These are phyloP conservation scores for Goffeauzyma gilvescens DNA, from an alignment of 768 basidiomycete genomes.

Conservation along the genomic window DNA sequence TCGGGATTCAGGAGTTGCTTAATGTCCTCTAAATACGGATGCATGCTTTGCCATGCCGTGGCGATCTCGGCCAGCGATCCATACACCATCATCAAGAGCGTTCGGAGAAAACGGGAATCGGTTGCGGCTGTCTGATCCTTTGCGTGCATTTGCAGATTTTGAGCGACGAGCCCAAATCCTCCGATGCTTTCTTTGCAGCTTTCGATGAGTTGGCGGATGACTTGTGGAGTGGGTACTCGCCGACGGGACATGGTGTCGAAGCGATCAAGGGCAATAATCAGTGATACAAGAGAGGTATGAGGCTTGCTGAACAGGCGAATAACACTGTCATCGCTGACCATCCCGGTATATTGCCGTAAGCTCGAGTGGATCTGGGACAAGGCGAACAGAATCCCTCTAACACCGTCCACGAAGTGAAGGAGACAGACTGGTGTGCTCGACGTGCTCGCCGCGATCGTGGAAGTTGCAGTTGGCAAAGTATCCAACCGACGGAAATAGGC, in stretches of 20 bases:
- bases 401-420: slow-evolving; percentile 57
- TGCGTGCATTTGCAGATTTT: slow-evolving; percentile 44
- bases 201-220: slow-evolving; percentile 62
- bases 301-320: slow-evolving; percentile 64
- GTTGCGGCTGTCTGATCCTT: slow-evolving; percentile 57
- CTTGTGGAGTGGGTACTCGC: slow-evolving; percentile 45
- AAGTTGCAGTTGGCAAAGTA: slow-evolving; percentile 44
- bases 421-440: slow-evolving; percentile 46
- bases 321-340: slow-evolving; percentile 63
- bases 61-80: slow-evolving; percentile 77
- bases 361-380: slow-evolving; percentile 79
- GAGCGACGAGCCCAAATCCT: slow-evolving; percentile 72
- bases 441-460: slow-evolving; percentile 48
- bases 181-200: slow-evolving; percentile 65
- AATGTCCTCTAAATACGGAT: slow-evolving; percentile 51
- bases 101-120: slow-evolving; percentile 71
- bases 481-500: slow-evolving; percentile 90
- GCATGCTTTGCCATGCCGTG: slow-evolving; percentile 60
- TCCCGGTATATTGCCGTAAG: slow-evolving; percentile 66
- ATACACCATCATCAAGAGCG: slow-evolving; percentile 68
- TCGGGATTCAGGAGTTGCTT: slow-evolving; percentile 43
- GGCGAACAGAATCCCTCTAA: slow-evolving; percentile 78
- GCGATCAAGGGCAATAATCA: slow-evolving; percentile 73
- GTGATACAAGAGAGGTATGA: slow-evolving; percentile 53
- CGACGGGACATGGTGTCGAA: slow-evolving; percentile 64